Base-by-base conservation (phyloP, 2,329 filamentous ascomycete species). In the Calonectria henricotiae region DNA sequence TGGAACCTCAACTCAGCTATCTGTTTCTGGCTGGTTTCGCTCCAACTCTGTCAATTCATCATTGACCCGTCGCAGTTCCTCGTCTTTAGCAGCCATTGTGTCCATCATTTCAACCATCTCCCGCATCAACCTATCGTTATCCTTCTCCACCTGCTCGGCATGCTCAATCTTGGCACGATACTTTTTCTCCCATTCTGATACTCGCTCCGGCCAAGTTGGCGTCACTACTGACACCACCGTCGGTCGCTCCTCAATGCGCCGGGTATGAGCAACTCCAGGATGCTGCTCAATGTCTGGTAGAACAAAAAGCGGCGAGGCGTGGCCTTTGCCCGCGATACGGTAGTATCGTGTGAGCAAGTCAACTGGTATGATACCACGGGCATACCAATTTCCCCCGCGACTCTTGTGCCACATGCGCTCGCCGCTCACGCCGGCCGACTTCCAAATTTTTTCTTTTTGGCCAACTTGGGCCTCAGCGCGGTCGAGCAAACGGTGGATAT, bases 301-400 rank as follows among this genome's bases (percentile, higher is more conserved):
- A 8, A 90, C 79, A 74, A 89, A 90, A 68, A 90, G 80, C 58
- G 88, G 86, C 2, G 83, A 82, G 41, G 80, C 78, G 1, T 71
- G 73, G 0, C 85, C 84, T 15, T 81, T 81, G 20, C 83, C 83
- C 27, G 85, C 83, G 27, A 89, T 75, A 20, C 89, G 86, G 76
- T 87, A 88, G 77, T 86, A 90, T 3, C 89, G 82, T 27, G 88
- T 88, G 37, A 73, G 76, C 12, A 90, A 70, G 74, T 89, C 86
- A 20, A 89, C 78, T 23, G 82, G 78, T 0, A 87, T 83, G 20
- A 90, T 81, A 0, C 88, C 87, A 12, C 81, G 79, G n/a, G 82
- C 79, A 62, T 82, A 80, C 23, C 77, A 77, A 5, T 76, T 74
- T 0, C 79, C 80, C 5, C 75, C 78, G 25, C 76, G 74, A 27